phyloP scores from a whole-genome alignment of 2,329 filamentous ascomycete species.

The Cladosporium colombiae region DNA sequence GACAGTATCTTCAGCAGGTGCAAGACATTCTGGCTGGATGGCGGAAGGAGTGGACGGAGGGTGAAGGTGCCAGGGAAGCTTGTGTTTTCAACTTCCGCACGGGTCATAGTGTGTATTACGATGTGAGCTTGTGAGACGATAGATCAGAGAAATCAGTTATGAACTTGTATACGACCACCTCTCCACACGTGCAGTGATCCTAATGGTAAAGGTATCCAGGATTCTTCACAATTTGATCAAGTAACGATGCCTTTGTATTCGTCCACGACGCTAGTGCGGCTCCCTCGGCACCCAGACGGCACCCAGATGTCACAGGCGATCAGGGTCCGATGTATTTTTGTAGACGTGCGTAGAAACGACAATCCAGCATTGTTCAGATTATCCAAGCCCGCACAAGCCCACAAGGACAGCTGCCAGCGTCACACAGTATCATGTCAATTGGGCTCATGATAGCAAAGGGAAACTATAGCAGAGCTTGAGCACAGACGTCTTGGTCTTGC shows the following conservation, averaged over 20 bases:
- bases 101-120: slow-evolving; percentile 81
- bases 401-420: too few species aligned
- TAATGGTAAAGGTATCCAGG: not conserved
- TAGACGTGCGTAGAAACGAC: not conserved
- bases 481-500: slow-evolving; percentile 4
- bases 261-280: not conserved
- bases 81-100: slow-evolving; percentile 93
- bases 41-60: slow-evolving; percentile 54
- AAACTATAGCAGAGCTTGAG: not conserved
- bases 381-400: not conserved
- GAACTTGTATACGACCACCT: not conserved
- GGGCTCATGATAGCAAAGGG: not conserved
- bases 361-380: not conserved
- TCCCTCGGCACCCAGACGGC: not conserved
- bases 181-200: not conserved
- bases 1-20: slow-evolving; percentile 79
- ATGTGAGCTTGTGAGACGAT: slow-evolving; percentile 54
- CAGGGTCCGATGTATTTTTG: not conserved
- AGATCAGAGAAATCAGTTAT: not conserved
- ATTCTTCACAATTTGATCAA: too few species aligned
- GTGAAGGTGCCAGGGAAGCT: slow-evolving; percentile 64
- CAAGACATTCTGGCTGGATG: slow-evolving; percentile 71
- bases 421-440: not conserved
- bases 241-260: not conserved
- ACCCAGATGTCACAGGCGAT: not conserved